Percentiles rank a stretch among this genome's conserved stretches.
Conservation (phyloP, 345 rosid species). For the Gossypium bickii region DNA sequence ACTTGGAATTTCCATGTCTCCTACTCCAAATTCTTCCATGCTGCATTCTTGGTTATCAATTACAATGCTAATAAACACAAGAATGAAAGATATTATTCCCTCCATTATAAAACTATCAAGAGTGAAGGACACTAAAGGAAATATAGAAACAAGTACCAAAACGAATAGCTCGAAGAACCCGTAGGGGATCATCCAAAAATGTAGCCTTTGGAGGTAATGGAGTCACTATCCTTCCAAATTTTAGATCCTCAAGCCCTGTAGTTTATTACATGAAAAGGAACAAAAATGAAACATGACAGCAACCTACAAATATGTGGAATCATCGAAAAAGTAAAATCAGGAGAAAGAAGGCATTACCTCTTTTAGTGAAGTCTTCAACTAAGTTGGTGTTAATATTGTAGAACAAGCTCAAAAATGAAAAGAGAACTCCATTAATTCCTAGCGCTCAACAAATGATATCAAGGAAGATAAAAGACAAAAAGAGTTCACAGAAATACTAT, state of each 20-base stretch:
- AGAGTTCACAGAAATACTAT: background rate
- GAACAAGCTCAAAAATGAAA: constrained; percentile 61
- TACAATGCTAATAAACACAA: background rate
- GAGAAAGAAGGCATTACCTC: constrained; percentile 48
- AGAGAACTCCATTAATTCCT: constrained; percentile 14
- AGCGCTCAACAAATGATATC: background rate
- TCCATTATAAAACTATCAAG: background rate
- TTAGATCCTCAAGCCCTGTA: constrained; percentile 76
- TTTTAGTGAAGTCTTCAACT: constrained; percentile 81
- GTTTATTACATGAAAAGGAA: constrained; percentile 5
- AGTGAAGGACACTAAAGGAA: background rate
- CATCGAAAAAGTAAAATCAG: background rate
- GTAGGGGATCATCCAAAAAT: constrained; percentile 90
- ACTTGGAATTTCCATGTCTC: background rate
- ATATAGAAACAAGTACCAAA: constrained; percentile 54
- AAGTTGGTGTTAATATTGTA: constrained; percentile 70
- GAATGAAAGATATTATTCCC: background rate
- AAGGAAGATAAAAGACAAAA: background rate
- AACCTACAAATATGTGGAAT: background rate
- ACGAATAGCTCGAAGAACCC: constrained; percentile 96
- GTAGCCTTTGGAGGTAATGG: constrained; percentile 85
- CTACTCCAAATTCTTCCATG: background rate
- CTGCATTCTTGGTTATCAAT: background rate
- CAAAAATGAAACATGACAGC: background rate
- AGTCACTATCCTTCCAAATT: constrained; percentile 77